A percentile compares a stretch with the other conserved stretches of the same genome.
phyloP scores from a whole-genome alignment of 176 grass and related monocot genomes.

The Oryza punctata region DNA sequence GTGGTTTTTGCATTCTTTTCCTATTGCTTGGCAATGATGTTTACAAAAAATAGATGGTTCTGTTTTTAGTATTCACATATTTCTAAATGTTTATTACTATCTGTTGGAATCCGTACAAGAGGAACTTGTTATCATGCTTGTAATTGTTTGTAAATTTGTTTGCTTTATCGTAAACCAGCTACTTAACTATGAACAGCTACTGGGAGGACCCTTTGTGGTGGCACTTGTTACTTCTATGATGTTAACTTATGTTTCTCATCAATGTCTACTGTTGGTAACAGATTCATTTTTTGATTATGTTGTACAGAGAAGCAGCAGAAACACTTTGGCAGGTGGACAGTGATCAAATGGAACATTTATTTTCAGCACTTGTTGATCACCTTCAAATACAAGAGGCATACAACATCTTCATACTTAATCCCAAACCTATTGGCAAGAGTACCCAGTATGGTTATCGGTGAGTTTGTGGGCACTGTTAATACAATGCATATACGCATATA shows the following conservation, averaged over 20 bases:
- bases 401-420: slow-evolving; percentile 94
- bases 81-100: slow-evolving; percentile 1
- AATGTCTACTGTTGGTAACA: slow-evolving; percentile 1
- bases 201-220: not conserved
- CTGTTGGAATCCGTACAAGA: not conserved
- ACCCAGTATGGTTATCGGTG: slow-evolving; percentile 87
- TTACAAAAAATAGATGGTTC: slow-evolving; percentile 9
- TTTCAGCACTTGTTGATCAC: slow-evolving; percentile 78
- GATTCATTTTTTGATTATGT: slow-evolving; percentile 36
- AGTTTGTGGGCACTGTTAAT: slow-evolving; percentile 27
- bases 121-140: not conserved
- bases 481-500: slow-evolving; percentile 3
- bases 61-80: not conserved
- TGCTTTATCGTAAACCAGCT: too few species aligned
- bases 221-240: slow-evolving; percentile 20
- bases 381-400: slow-evolving; percentile 94
- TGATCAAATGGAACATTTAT: slow-evolving; percentile 82
- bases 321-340: slow-evolving; percentile 79
- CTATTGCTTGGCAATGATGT: slow-evolving; percentile 11
- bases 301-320: slow-evolving; percentile 48
- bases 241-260: slow-evolving; percentile 21
- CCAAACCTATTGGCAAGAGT: slow-evolving; percentile 60
- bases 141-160: slow-evolving; percentile 26
- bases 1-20: not conserved
- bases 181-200: not conserved